Conservation (phyloP, 495 filamentous ascomycete genomes). For the Staphylotrichum tortipilum region DNA sequence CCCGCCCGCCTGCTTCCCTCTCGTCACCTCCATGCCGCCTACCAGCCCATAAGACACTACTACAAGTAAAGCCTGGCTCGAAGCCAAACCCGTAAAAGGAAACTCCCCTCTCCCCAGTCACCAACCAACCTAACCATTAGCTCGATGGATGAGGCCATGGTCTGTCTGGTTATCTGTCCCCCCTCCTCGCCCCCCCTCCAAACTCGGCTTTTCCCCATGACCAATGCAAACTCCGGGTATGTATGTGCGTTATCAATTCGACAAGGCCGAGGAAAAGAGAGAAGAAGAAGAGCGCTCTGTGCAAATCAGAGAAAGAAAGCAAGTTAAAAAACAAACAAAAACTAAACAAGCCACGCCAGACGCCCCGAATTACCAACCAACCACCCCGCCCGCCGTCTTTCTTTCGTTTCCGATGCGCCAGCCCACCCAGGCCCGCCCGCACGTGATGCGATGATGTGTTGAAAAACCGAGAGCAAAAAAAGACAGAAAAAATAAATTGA, state of each 20-base stretch:
- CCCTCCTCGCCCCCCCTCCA: background rate
- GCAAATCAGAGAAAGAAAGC: constrained; percentile 1
- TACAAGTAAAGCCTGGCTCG: too few relatives aligned
- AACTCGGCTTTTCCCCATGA: too few relatives aligned
- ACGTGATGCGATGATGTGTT: too few relatives aligned
- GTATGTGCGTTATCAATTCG: constrained; percentile 13
- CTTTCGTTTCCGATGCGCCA: constrained; percentile 12
- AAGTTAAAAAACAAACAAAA: background rate
- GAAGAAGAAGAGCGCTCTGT: constrained; percentile 1
- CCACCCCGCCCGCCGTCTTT: background rate
- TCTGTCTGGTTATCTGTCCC: background rate
- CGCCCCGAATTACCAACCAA: too few relatives aligned
- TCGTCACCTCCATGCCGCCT: too few relatives aligned
- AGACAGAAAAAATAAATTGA: background rate
- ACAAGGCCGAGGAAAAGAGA: background rate
- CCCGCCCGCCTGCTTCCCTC: background rate
- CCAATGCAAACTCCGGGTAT: constrained; percentile 24
- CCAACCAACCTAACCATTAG: too few relatives aligned
- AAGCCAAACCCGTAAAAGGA: too few relatives aligned
- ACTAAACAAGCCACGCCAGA: too few relatives aligned
- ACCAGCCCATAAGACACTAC: too few relatives aligned
- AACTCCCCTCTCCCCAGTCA: too few relatives aligned
- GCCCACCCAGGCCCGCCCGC: constrained; percentile 16
- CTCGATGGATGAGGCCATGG: too few relatives aligned
- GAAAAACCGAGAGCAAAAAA: too few relatives aligned